Conservation (phyloP, 768 basidiomycete genomes). For the Leccinum rimulosum region DNA sequence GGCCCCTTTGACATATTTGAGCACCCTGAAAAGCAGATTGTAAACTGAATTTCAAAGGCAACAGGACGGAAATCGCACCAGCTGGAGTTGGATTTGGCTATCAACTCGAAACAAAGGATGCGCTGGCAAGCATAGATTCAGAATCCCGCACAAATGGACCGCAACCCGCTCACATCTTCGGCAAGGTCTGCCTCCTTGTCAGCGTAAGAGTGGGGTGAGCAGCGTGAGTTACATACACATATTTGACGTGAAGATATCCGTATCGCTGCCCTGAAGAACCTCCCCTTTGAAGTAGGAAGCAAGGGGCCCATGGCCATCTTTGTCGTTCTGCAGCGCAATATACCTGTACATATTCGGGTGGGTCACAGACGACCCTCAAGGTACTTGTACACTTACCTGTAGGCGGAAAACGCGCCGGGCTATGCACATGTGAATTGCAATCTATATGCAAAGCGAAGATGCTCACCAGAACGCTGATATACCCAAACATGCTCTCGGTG, state of each 20-base stretch:
- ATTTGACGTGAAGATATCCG: slow-evolving; percentile 93
- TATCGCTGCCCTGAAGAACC: slow-evolving; percentile 74
- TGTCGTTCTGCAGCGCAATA: slow-evolving; percentile 87
- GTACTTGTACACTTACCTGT: slow-evolving; percentile 42
- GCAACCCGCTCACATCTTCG: slow-evolving; percentile 63
- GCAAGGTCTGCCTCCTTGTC: slow-evolving; percentile 63
- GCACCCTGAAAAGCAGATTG: slow-evolving; percentile 57
- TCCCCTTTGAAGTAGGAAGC: slow-evolving; percentile 99
- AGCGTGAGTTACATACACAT: slow-evolving; percentile 65
- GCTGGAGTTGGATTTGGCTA: slow-evolving; percentile 73
- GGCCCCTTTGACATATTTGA: slow-evolving; percentile 94
- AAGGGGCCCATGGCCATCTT: slow-evolving; percentile 77
- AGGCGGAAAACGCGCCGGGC: slow-evolving; percentile 96
- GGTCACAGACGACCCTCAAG: not conserved
- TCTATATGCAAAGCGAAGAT: not conserved
- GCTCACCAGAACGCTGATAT: slow-evolving; percentile 86
- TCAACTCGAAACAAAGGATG: slow-evolving; percentile 77
- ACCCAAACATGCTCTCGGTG: slow-evolving; percentile 88
- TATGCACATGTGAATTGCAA: slow-evolving; percentile 27
- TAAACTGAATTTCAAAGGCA: not conserved
- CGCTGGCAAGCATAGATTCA: slow-evolving; percentile 47
- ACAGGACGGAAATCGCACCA: slow-evolving; percentile 48
- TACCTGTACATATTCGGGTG: slow-evolving; percentile 42
- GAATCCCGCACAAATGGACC: not conserved
- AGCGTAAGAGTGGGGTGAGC: slow-evolving; percentile 1